Evolutionary conservation across 345 rosid genomes (phyloP).

Genomic region (Sisymbrium altissimum): DNA sequence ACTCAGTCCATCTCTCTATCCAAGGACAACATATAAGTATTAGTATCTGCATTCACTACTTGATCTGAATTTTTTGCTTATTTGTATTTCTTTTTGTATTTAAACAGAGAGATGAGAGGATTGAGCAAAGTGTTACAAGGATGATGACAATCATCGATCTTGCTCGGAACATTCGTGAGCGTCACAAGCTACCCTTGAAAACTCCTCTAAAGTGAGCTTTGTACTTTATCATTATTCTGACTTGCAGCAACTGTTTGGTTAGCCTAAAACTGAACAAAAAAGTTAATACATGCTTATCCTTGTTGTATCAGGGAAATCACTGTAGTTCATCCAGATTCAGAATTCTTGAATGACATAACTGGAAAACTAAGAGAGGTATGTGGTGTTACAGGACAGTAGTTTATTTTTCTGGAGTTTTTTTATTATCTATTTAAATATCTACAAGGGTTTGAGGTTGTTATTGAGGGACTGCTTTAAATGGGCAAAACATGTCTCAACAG

Average conservation of each 20-base stretch:
- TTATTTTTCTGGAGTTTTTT: neutral
- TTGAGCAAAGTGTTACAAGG: conserved; percentile 90
- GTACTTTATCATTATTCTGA: neutral
- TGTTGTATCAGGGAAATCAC: conserved; percentile 70
- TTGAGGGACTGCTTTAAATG: neutral
- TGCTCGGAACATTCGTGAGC: conserved; percentile 95
- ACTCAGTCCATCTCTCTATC: conserved; percentile 2
- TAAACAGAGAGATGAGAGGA: conserved; percentile 69
- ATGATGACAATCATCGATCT: conserved; percentile 96
- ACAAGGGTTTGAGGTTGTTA: neutral
- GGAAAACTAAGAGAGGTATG: conserved; percentile 87
- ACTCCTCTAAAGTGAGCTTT: conserved; percentile 74
- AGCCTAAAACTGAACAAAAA: neutral
- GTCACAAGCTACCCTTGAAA: conserved; percentile 86
- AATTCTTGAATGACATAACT: conserved; percentile 87
- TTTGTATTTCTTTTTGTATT: neutral
- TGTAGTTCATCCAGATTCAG: conserved; percentile 85
- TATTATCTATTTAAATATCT: neutral
- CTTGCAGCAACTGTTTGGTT: neutral
- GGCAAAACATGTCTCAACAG: conserved; percentile 4
- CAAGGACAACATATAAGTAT: neutral
- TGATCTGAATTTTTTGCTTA: neutral
- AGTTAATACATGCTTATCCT: neutral
- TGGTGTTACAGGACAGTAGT: conserved; percentile 2
- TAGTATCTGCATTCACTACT: too few species aligned